Evolutionary conservation across 495 filamentous ascomycete species (phyloP).

Genomic region (Aspergillus wentii): DNA sequence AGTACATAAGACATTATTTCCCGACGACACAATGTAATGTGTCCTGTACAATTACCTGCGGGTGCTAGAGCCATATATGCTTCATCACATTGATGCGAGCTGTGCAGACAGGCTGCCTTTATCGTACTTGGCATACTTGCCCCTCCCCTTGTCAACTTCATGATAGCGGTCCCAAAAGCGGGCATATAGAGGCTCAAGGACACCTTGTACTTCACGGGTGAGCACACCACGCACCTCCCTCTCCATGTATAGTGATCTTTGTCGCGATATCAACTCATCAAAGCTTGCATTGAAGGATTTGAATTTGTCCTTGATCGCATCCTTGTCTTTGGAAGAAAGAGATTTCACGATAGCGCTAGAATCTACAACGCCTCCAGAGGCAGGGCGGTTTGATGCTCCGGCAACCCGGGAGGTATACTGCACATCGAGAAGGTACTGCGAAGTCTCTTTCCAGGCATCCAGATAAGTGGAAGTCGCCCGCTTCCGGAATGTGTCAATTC

Average conservation of each 20-base stretch:
- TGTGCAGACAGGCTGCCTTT: slow-evolving; percentile 56
- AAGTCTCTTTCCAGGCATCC: slow-evolving; percentile 85
- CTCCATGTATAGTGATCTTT: slow-evolving; percentile 81
- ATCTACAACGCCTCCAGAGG: slow-evolving; percentile 63
- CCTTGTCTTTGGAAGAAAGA: slow-evolving; percentile 82
- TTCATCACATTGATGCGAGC: slow-evolving; percentile 29
- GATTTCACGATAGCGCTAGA: slow-evolving; percentile 77
- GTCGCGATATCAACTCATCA: slow-evolving; percentile 76
- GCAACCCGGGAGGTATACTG: slow-evolving; percentile 74
- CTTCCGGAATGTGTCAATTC: slow-evolving; percentile 82
- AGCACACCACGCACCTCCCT: slow-evolving; percentile 76
- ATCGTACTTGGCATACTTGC: slow-evolving; percentile 97
- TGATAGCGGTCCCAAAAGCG: slow-evolving; percentile 98
- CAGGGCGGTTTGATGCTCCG: slow-evolving; percentile 47
- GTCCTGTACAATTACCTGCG: too few species aligned
- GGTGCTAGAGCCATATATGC: background rate
- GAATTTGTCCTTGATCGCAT: slow-evolving; percentile 95
- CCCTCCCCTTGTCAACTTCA: slow-evolving; percentile 92
- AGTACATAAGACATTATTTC: too few species aligned
- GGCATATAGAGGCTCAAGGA: slow-evolving; percentile 90
- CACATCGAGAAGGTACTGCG: slow-evolving; percentile 79
- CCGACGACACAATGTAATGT: too few species aligned
- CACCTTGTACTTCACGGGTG: slow-evolving; percentile 74
- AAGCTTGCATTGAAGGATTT: slow-evolving; percentile 85
- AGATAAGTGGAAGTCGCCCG: slow-evolving; percentile 76